Evolutionary conservation across 495 filamentous ascomycete species (phyloP).

Genomic region (Neurospora tetrasperma): DNA sequence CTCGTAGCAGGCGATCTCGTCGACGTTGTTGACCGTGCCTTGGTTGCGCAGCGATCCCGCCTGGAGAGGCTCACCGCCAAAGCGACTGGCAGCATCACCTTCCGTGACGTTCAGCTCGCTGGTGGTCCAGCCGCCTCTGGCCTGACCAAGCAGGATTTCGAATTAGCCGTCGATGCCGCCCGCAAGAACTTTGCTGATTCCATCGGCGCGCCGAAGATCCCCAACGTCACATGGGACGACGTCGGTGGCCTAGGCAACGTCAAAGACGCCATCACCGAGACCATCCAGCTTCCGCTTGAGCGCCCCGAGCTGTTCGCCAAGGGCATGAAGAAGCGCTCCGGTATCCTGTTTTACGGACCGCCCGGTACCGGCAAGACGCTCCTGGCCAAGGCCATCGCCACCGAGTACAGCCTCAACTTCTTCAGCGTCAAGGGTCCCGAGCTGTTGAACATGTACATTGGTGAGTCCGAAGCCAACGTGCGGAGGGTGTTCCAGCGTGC

Average conservation of each 20-base stretch:
- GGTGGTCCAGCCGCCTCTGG: conserved; percentile 71
- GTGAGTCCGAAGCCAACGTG: conserved; percentile 96
- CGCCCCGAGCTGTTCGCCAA: conserved; percentile 92
- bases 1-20: conserved; percentile 89
- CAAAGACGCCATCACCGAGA: conserved; percentile 92
- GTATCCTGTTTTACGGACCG: conserved; percentile 95
- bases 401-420: conserved; percentile 97
- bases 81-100: conserved; percentile 39
- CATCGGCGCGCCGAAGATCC: conserved; percentile 96
- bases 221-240: conserved; percentile 92
- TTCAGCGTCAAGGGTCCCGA: conserved; percentile 98
- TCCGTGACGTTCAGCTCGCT: conserved; percentile 79
- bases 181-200: conserved; percentile 96
- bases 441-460: conserved; percentile 98
- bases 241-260: conserved; percentile 89
- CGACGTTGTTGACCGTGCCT: conserved; percentile 85
- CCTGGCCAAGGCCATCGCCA: conserved; percentile 94
- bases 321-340: conserved; percentile 97
- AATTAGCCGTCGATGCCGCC: conserved; percentile 81
- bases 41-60: conserved; percentile 61
- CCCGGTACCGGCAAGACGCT: conserved; percentile 96
- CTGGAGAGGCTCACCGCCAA: conserved; percentile 55
- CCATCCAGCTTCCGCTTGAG: conserved; percentile 87
- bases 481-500: conserved; percentile 92
- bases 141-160: conserved; percentile 80